Percentiles rank a stretch among this genome's conserved stretches.
phyloP scores from a whole-genome alignment of 2,329 filamentous ascomycete species.

The Curvularia sp. region DNA sequence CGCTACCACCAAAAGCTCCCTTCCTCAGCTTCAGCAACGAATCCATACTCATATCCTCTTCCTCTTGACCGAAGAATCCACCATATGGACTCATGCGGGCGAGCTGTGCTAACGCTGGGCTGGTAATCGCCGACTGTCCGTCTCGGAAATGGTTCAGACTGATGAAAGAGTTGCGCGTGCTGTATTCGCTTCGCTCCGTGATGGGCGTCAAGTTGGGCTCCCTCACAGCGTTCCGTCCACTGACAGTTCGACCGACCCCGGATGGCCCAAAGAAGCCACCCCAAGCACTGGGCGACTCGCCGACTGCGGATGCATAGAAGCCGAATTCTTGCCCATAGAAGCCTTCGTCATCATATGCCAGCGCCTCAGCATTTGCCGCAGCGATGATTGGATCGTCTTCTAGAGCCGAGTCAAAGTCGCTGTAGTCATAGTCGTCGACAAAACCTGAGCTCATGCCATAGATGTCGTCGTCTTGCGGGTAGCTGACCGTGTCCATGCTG shows the following conservation, averaged over 20 bases:
- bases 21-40: constrained; percentile 75
- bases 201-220: constrained; percentile 96
- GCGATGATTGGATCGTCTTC: constrained; percentile 89
- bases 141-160: constrained; percentile 65
- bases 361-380: constrained; percentile 89
- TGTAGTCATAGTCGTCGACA: constrained; percentile 62
- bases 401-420: constrained; percentile 55
- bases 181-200: constrained; percentile 94
- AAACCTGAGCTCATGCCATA: constrained; percentile 49
- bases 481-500: constrained; percentile 54
- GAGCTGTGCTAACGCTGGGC: constrained; percentile 78
- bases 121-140: constrained; percentile 63
- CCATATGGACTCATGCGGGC: constrained; percentile 63
- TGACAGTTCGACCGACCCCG: constrained; percentile 70
- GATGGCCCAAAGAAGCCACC: constrained; percentile 90
- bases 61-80: constrained; percentile 57
- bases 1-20: constrained; percentile 81
- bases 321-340: constrained; percentile 97
- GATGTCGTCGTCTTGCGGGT: constrained; percentile 43
- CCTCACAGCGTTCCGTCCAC: constrained; percentile 67
- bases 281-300: constrained; percentile 68
- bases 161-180: constrained; percentile 89
- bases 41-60: constrained; percentile 75
- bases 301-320: constrained; percentile 75
- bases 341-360: constrained; percentile 90